These are phyloP conservation scores for Ceratocystis cubensis DNA, from an alignment of 2,329 filamentous ascomycete genomes.

Conservation along the genomic window DNA sequence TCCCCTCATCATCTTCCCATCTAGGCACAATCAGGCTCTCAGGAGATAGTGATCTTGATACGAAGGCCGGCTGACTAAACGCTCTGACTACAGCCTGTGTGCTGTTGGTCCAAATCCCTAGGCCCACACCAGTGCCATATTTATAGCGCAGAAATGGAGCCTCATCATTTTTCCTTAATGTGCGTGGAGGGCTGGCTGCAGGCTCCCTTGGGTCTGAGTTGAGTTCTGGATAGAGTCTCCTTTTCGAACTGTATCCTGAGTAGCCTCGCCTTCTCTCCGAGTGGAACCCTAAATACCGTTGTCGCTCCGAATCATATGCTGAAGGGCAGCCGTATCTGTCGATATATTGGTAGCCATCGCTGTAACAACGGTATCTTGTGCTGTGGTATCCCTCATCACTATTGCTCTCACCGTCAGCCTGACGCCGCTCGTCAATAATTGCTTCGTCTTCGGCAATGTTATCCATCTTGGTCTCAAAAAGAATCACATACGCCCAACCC, in stretches of 20 bases:
- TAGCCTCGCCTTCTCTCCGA: not conserved
- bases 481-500: not conserved
- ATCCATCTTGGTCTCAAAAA: not conserved
- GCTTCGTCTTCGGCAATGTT: not conserved
- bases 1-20: slow-evolving; percentile 11
- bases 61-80: not conserved
- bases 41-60: not conserved
- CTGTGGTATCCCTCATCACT: not conserved
- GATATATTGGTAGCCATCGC: not conserved
- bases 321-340: not conserved
- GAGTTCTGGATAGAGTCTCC: not conserved
- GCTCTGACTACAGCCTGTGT: not conserved
- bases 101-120: slow-evolving; percentile 8
- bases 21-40: slow-evolving; percentile 12
- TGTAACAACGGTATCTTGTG: not conserved
- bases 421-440: not conserved
- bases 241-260: not conserved
- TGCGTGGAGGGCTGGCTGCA: not conserved
- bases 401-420: not conserved
- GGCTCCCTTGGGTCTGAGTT: not conserved
- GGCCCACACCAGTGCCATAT: slow-evolving; percentile 10
- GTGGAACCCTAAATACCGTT: not conserved
- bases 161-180: not conserved
- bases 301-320: not conserved
- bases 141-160: not conserved